Conservation (phyloP, 305 asterid species). For the Fraxinus floribunda region DNA sequence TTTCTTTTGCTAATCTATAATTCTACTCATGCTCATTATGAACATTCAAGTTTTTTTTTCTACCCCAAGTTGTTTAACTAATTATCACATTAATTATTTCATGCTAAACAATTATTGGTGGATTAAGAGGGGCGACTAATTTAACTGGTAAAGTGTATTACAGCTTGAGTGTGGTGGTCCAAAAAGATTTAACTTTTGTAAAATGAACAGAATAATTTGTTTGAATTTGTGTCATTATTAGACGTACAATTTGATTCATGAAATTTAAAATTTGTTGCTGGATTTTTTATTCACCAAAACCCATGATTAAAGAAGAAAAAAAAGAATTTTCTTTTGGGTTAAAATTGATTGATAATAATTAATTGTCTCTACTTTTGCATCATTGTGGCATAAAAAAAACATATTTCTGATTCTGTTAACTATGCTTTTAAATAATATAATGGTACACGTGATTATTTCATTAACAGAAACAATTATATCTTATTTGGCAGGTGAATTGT, state of each 20-base stretch:
- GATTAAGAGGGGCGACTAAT: conserved; percentile 21
- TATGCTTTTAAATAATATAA: neutral
- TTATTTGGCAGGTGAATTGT: neutral
- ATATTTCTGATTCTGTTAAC: neutral
- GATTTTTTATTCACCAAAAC: neutral
- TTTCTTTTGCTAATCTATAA: neutral
- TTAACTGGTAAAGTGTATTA: conserved; percentile 25
- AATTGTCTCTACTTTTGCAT: neutral
- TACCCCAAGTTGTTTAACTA: conserved; percentile 25
- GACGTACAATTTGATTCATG: neutral
- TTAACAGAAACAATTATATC: too few relatives aligned
- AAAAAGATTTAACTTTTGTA: conserved; percentile 7
- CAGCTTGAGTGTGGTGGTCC: conserved; percentile 25
- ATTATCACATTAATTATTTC: conserved; percentile 9
- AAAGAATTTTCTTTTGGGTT: neutral
- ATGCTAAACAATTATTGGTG: conserved; percentile 23
- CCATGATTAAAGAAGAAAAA: neutral
- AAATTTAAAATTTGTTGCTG: conserved; percentile 7
- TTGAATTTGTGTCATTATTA: conserved; percentile 10
- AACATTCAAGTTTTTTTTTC: neutral
- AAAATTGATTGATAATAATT: neutral
- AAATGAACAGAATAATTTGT: conserved; percentile 2
- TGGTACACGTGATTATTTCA: neutral
- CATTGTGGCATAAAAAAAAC: neutral
- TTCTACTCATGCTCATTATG: neutral